These are phyloP conservation scores for Yarrowia osloensis DNA, from an alignment of 805 yeast species.

Conservation along the genomic window DNA sequence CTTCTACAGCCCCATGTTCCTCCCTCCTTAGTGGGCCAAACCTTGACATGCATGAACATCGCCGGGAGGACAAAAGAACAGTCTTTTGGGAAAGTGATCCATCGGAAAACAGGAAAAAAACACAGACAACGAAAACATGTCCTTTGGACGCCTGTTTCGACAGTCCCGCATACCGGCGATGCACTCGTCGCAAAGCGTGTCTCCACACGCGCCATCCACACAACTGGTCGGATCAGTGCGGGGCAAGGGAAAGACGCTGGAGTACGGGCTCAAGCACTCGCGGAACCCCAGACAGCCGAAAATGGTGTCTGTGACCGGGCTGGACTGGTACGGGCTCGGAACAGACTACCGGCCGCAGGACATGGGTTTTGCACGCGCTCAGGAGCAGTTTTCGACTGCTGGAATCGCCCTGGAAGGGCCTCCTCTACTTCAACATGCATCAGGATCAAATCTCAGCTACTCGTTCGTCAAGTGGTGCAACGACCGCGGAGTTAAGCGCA, in stretches of 20 bases:
- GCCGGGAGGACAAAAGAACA: background rate
- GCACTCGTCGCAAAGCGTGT: background rate
- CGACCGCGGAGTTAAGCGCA: background rate
- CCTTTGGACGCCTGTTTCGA: slow-evolving; percentile 30
- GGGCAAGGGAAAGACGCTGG: slow-evolving; percentile 6
- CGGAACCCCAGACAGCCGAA: slow-evolving; percentile 15
- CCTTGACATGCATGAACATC: slow-evolving; percentile 28
- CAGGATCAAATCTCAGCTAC: slow-evolving; percentile 5
- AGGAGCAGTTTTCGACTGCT: background rate
- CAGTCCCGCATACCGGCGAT: slow-evolving; percentile 24
- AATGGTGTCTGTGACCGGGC: background rate
- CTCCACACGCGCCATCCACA: background rate
- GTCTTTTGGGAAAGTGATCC: background rate
- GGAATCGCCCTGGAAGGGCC: slow-evolving; percentile 24
- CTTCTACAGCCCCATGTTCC: slow-evolving; percentile 4
- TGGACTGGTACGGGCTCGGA: slow-evolving; percentile 15
- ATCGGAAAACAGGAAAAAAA: background rate
- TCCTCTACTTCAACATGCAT: background rate
- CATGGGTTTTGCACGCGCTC: slow-evolving; percentile 13
- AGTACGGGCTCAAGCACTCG: slow-evolving; percentile 10
- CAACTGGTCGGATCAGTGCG: background rate
- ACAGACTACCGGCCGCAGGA: slow-evolving; percentile 10
- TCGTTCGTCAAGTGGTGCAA: slow-evolving; percentile 12
- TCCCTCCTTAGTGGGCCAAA: slow-evolving; percentile 23
- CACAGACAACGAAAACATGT: slow-evolving; percentile 8